Percentiles rank a stretch among this genome's conserved stretches.
Evolutionary conservation across 2,329 filamentous ascomycete species (phyloP).

Genomic region (Arachnomyces sp.): DNA sequence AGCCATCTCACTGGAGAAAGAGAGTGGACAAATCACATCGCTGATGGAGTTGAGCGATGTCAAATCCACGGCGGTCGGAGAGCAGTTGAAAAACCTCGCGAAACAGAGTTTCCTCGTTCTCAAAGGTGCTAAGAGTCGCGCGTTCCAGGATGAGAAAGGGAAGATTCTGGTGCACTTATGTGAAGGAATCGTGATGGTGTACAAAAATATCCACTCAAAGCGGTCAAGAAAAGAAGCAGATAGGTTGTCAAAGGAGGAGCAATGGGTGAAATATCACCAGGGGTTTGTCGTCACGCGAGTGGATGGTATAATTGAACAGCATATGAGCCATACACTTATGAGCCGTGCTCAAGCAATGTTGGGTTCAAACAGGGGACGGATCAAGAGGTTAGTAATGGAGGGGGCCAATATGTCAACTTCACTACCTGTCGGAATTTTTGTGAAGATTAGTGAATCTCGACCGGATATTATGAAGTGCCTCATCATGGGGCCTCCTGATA

Average conservation of each 20-base stretch:
- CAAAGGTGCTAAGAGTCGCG: constrained; percentile 12
- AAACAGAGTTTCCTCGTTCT: constrained; percentile 27
- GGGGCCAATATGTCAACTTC: constrained; percentile 38
- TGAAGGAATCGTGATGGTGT: constrained; percentile 22
- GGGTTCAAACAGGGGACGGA: constrained; percentile 29
- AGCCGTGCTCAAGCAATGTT: constrained; percentile 8
- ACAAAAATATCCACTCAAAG: constrained; percentile 16
- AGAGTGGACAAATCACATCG: constrained; percentile 1
- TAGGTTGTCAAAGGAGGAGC: constrained; percentile 8
- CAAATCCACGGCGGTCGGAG: constrained; percentile 6
- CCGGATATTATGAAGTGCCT: constrained; percentile 45
- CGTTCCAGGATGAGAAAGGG: constrained; percentile 18
- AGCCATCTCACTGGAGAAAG: constrained; percentile 22
- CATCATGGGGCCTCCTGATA: constrained; percentile 43
- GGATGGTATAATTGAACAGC: constrained; percentile 26
- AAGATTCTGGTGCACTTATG: constrained; percentile 27
- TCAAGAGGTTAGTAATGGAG: constrained; percentile 42
- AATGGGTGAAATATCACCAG: constrained; percentile 24
- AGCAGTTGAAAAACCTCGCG: constrained; percentile 21
- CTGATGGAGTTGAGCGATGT: constrained; percentile 2
- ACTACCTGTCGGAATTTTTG: constrained; percentile 45
- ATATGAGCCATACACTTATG: constrained; percentile 12
- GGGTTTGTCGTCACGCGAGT: constrained; percentile 30
- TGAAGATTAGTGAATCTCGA: constrained; percentile 38
- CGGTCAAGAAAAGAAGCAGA: constrained; percentile 9